A percentile compares a stretch with the other conserved stretches of the same genome.
phyloP scores from a whole-genome alignment of 768 basidiomycete genomes.

The Macrocybe gigantea region DNA sequence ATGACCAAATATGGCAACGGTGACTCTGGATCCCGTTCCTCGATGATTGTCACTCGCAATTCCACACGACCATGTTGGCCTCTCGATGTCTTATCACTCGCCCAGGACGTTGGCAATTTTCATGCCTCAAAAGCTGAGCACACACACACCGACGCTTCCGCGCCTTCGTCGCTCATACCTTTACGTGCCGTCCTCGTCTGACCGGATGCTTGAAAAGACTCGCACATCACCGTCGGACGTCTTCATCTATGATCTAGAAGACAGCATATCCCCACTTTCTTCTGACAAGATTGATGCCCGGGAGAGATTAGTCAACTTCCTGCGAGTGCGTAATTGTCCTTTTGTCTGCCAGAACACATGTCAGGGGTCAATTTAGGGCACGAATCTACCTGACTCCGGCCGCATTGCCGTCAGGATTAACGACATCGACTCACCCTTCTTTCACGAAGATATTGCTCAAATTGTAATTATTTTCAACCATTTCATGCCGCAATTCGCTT shows the following conservation, averaged over 20 bases:
- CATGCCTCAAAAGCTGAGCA: too few relatives aligned
- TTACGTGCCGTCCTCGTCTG: constrained; percentile 78
- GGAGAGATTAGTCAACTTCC: constrained; percentile 45
- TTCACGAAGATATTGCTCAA: constrained; percentile 54
- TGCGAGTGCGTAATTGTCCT: constrained; percentile 34
- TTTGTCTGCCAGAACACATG: background rate
- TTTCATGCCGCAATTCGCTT: background rate
- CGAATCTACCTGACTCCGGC: constrained; percentile 34
- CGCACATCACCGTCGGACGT: constrained; percentile 59
- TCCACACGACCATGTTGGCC: too few relatives aligned
- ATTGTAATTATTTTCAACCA: constrained; percentile 32
- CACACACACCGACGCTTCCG: background rate
- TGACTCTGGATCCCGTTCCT: too few relatives aligned
- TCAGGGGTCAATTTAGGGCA: constrained; percentile 11
- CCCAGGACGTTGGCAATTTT: too few relatives aligned
- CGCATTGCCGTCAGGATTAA: constrained; percentile 72
- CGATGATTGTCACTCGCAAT: too few relatives aligned
- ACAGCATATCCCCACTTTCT: constrained; percentile 69
- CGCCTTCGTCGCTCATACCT: constrained; percentile 52
- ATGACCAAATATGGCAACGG: too few relatives aligned
- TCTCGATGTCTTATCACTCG: too few relatives aligned
- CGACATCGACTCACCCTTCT: constrained; percentile 58
- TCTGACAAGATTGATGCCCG: constrained; percentile 59
- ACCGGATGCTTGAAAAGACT: constrained; percentile 79
- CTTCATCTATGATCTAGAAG: constrained; percentile 86